Conservation (phyloP, 306 rosid genomes). For the Ceratonia siliqua region DNA sequence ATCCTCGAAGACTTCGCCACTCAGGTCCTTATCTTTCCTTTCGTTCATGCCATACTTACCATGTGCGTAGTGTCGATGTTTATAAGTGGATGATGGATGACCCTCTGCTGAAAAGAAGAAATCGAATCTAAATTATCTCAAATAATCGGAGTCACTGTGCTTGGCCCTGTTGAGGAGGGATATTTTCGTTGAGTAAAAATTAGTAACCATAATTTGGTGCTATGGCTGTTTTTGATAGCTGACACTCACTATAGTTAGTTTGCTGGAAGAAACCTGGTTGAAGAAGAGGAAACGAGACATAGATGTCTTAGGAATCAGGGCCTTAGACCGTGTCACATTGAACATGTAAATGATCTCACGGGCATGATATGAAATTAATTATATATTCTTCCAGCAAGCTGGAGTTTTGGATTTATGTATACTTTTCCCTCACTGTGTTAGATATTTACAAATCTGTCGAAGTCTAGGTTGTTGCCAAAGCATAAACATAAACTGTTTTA, state of each 20-base stretch:
- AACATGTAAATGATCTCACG: neutral
- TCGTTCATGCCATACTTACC: neutral
- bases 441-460: no score
- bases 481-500: neutral
- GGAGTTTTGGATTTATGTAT: neutral
- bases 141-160: neutral
- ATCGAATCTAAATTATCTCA: neutral
- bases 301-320: neutral
- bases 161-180: neutral
- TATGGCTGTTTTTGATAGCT: neutral
- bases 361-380: neutral
- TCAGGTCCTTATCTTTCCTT: constrained; percentile 52
- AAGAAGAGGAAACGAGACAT: neutral
- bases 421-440: no score
- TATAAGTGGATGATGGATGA: neutral
- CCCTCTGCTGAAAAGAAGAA: neutral
- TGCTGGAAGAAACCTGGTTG: neutral
- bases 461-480: neutral
- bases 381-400: neutral
- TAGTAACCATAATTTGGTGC: neutral
- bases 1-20: constrained; percentile 97
- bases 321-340: neutral
- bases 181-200: neutral
- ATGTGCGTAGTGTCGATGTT: neutral
- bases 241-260: neutral